Evolutionary conservation across 768 basidiomycete species (phyloP), one percentile per base, ranked within the genome.

Genomic region (Tubosaeta sp.): DNA sequence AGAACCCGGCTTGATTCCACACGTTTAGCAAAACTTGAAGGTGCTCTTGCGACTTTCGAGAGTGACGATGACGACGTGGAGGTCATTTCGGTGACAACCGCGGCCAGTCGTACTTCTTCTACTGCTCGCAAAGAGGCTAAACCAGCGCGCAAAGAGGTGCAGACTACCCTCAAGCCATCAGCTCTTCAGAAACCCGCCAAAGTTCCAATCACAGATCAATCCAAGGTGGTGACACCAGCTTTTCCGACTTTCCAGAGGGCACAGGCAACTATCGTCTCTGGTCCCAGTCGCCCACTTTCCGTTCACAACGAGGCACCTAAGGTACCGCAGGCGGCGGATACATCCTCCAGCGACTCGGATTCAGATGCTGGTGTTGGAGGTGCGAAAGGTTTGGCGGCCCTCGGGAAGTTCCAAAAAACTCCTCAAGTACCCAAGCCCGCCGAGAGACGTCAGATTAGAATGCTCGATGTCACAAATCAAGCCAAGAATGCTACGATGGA

Each of bases 21-120:
- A 30, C 81, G 87, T 40, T 66, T 94, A 46, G 69, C 78, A 13
- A 74, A 81, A 46, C 73, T 96, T 21, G 83, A 87, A 48, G 81
- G 82, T 39, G 74, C 83, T 7, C 71, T 96, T 6, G 73, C 77
- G 2, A 69, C 74, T 3, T 94, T 91, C 46, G 80, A 80, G 27
- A 81, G 84, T 41, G 82, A 84, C 22, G 75, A 75, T 24, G 78
- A 81, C 39, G 82, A 82, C 16, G 72, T 87, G 25, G 72, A 84
- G 55, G 73, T 82, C 49, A 58, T 84, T 39, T 73, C 76, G 4
- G 67, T 74, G 47, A 68, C 69, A 13, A 54, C 58, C 51, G 32
- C 55, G 34, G 49, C 43, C 31, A 52, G 52, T 46, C 55, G 53
- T 9, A 10, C 56, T 34, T 48, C 58, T 12, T 49, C 55, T 38